Evolutionary conservation across 164 flowering plant species (phyloP).

Genomic region (Paratinospora sagittata): DNA sequence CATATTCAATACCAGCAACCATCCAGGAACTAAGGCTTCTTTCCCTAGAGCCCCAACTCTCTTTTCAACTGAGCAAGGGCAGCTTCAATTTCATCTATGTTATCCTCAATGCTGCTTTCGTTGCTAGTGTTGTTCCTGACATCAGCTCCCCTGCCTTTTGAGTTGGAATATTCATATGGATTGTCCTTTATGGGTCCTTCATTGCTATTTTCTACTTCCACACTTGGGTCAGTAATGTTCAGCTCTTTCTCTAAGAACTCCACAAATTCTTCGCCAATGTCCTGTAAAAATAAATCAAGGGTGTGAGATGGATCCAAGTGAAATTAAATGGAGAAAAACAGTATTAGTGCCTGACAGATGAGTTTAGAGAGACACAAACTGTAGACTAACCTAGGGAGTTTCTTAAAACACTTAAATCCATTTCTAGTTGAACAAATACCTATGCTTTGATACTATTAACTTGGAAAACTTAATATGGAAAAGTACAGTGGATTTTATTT

Average conservation of each 20-base stretch:
- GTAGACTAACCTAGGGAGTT: background rate
- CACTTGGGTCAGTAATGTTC: slow-evolving; percentile 52
- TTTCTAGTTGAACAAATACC: too few relatives aligned
- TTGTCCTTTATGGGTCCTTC: slow-evolving; percentile 17
- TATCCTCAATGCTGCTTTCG: slow-evolving; percentile 52
- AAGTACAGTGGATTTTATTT: too few relatives aligned
- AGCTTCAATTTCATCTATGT: slow-evolving; percentile 82
- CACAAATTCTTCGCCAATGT: slow-evolving; percentile 93
- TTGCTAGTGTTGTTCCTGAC: slow-evolving; percentile 16
- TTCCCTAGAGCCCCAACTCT: slow-evolving; percentile 57
- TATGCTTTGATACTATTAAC: too few relatives aligned
- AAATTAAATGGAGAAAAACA: background rate
- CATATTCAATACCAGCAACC: background rate
- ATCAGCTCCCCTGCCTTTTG: slow-evolving; percentile 17
- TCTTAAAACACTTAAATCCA: background rate
- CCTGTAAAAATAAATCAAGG: slow-evolving; percentile 37
- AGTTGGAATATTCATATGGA: slow-evolving; percentile 19
- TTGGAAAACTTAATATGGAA: too few relatives aligned
- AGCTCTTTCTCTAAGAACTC: slow-evolving; percentile 94
- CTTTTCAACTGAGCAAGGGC: slow-evolving; percentile 71
- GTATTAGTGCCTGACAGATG: background rate
- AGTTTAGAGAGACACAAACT: background rate
- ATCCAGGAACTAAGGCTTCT: background rate
- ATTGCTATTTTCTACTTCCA: slow-evolving; percentile 17
- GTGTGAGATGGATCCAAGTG: background rate